phyloP scores from a whole-genome alignment of 441 rosid species.

The Kokia cookei region DNA sequence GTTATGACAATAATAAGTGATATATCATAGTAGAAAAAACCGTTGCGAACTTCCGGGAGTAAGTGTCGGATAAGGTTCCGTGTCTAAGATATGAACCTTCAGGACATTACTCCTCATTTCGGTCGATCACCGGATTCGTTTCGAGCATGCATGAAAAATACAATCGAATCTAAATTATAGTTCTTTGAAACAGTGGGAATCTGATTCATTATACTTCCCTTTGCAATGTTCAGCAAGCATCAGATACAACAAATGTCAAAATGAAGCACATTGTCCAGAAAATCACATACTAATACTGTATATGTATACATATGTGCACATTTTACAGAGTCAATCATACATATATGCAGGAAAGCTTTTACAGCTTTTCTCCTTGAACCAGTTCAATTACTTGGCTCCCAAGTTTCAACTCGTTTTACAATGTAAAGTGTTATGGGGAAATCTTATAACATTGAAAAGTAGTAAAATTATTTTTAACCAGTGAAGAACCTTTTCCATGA shows the following conservation, averaged over 20 bases:
- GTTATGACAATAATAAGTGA: neutral
- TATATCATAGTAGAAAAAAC: neutral
- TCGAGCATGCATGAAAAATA: neutral
- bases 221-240: neutral
- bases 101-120: neutral
- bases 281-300: neutral
- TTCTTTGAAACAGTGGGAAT: neutral
- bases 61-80: neutral
- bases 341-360: neutral
- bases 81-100: neutral
- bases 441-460: neutral
- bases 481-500: constrained; percentile 90
- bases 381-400: neutral
- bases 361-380: neutral
- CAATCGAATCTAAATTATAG: neutral
- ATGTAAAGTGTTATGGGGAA: neutral
- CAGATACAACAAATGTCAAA: neutral
- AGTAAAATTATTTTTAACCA: constrained; percentile 26
- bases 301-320: neutral
- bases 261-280: neutral
- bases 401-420: neutral
- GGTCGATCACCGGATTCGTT: neutral
- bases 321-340: neutral
- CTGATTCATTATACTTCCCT: neutral
- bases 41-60: neutral